Percentiles rank a stretch among this genome's conserved stretches.
Conservation (phyloP, 768 basidiomycete species). For the Lentinula edodes region DNA sequence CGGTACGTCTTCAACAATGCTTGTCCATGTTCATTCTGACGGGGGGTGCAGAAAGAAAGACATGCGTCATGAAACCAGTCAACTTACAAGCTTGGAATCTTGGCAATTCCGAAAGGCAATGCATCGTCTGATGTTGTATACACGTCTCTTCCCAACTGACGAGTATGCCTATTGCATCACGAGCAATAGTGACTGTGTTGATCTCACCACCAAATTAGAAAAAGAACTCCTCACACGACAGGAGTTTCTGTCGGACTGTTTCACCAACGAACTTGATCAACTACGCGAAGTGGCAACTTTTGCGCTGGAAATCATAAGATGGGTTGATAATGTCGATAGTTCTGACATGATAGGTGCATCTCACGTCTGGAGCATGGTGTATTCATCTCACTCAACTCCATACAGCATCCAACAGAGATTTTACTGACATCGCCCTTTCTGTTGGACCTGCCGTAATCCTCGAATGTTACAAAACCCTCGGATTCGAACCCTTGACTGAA, state of each 20-base stretch:
- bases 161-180: background rate
- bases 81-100: background rate
- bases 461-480: slow-evolving; percentile 1
- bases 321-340: slow-evolving; percentile 1
- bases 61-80: background rate
- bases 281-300: background rate
- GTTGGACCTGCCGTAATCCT: slow-evolving; percentile 6
- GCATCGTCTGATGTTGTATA: slow-evolving; percentile 6
- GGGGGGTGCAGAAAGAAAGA: background rate
- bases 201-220: background rate
- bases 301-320: background rate
- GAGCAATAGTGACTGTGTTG: background rate
- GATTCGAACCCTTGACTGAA: slow-evolving; percentile 2
- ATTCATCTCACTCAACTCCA: background rate
- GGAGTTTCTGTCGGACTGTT: background rate
- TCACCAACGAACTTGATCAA: background rate
- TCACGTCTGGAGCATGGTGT: background rate
- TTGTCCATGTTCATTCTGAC: background rate
- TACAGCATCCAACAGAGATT: background rate
- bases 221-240: background rate
- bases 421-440: slow-evolving; percentile 1
- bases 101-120: slow-evolving; percentile 1
- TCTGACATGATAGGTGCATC: slow-evolving; percentile 2
- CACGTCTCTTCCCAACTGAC: slow-evolving; percentile 2
- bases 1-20: background rate